Evolutionary conservation across 1,139 yeast genomes (phyloP), one percentile per base, ranked within the genome.

Genomic region (Geotrichum phurueaensis): DNA sequence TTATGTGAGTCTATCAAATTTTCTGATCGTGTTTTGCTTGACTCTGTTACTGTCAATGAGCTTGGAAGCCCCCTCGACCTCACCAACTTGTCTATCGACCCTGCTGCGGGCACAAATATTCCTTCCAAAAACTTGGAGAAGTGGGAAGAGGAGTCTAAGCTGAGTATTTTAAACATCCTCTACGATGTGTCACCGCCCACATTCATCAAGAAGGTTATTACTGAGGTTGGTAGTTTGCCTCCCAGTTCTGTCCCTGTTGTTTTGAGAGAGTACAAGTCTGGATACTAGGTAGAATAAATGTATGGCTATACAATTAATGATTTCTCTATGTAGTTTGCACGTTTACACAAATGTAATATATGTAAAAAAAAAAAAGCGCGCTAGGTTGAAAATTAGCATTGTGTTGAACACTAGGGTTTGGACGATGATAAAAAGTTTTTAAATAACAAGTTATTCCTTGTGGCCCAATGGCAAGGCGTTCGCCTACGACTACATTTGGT

Each of bases 221-320:
- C 99, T 1, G 99, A 94, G 72, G 84, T 92, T 65, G 99, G 99
- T 27, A 90, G 96, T 4, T 80, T 95, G 66, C 99, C 99, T 6
- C 96, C 99, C 53, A 89, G 96, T 9, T 90, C 98, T 1, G 98
- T 94, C 63, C 99, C 99, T 36, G 98, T 94, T 53, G 90, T 94
- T 64, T 79, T 94, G 69, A 84, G 98, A 75, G 99, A 94, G 73
- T 94, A 94, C 75, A 89, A 89, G 75, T 81, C 79, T 67, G 76
- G 79, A 63, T 74, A 76, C 71, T 59, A 69, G 60, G 13, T 43
- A 33, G 3, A 27, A 47, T 33, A 52, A 18, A 60, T 20, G n/a
- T 48, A 48, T 48, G 22, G 47, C 47, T 39, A 39, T n/a, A 6
- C 9, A n/a, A 39, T 39, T n/a, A 39, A 13, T 39, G n/a, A n/a